Conservation (phyloP, 805 yeast genomes). For the Naumovozyma baii region DNA sequence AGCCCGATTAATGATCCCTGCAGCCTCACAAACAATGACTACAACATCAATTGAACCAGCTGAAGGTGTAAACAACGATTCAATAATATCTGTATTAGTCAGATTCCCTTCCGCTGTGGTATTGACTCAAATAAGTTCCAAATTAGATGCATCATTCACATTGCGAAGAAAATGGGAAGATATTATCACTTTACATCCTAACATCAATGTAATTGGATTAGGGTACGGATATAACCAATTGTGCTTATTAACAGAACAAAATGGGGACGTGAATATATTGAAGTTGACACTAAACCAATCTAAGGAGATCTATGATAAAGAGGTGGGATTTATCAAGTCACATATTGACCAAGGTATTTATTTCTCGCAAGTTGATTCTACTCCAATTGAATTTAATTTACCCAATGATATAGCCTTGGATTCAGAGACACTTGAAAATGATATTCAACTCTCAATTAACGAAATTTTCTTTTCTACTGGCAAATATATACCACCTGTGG, state of each 20-base stretch:
- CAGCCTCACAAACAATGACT: conserved; percentile 15
- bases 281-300: neutral
- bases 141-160: conserved; percentile 26
- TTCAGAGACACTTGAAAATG: conserved; percentile 37
- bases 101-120: conserved; percentile 52
- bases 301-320: conserved; percentile 12
- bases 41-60: conserved; percentile 50
- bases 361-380: conserved; percentile 41
- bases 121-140: conserved; percentile 48
- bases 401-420: conserved; percentile 38
- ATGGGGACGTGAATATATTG: conserved; percentile 34
- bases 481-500: conserved; percentile 44
- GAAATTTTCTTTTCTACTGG: conserved; percentile 53
- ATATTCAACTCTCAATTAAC: conserved; percentile 41
- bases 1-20: conserved; percentile 12
- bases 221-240: conserved; percentile 47
- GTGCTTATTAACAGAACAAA: conserved; percentile 37
- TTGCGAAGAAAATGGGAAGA: conserved; percentile 70
- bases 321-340: conserved; percentile 42
- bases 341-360: conserved; percentile 76
- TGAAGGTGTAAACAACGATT: conserved; percentile 34
- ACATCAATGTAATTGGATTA: conserved; percentile 46
- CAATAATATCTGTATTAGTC: conserved; percentile 42
- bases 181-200: conserved; percentile 45
- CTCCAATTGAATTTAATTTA: conserved; percentile 42